Percentiles rank a stretch among this genome's conserved stretches.
Evolutionary conservation across 2,329 filamentous ascomycete genomes (phyloP).

Genomic region (Trichoderma hamatum): DNA sequence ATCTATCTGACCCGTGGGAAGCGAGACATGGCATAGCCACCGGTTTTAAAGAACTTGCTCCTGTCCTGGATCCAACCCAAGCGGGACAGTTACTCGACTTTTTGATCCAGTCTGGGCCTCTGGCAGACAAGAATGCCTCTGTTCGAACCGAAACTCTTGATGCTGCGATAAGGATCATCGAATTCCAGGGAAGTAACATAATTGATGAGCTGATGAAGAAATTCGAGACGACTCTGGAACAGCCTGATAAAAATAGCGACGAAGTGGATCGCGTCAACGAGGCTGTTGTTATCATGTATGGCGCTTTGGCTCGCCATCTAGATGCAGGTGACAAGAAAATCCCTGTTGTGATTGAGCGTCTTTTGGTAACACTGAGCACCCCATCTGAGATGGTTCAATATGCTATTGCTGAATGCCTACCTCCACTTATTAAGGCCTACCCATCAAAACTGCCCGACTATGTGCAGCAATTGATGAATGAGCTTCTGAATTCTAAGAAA

Average conservation of each 20-base stretch:
- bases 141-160: constrained; percentile 93
- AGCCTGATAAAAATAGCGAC: constrained; percentile 78
- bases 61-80: constrained; percentile 67
- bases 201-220: constrained; percentile 91
- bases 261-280: constrained; percentile 90
- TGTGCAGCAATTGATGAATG: constrained; percentile 77
- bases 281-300: constrained; percentile 96
- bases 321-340: constrained; percentile 83
- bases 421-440: constrained; percentile 83
- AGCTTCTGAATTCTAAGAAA: constrained; percentile 82
- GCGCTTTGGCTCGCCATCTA: constrained; percentile 86
- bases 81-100: constrained; percentile 82
- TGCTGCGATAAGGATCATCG: constrained; percentile 79
- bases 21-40: constrained; percentile 84
- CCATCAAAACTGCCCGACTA: constrained; percentile 78
- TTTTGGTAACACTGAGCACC: constrained; percentile 86
- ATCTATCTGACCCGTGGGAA: constrained; percentile 89
- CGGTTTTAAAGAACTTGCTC: constrained; percentile 80
- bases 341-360: constrained; percentile 81
- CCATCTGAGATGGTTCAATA: constrained; percentile 97
- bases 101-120: constrained; percentile 79
- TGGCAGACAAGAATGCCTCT: constrained; percentile 77
- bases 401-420: constrained; percentile 90
- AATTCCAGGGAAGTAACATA: constrained; percentile 76
- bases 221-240: constrained; percentile 86